phyloP scores from a whole-genome alignment of 2,329 filamentous ascomycete species.

The Aspergillus piperis region DNA sequence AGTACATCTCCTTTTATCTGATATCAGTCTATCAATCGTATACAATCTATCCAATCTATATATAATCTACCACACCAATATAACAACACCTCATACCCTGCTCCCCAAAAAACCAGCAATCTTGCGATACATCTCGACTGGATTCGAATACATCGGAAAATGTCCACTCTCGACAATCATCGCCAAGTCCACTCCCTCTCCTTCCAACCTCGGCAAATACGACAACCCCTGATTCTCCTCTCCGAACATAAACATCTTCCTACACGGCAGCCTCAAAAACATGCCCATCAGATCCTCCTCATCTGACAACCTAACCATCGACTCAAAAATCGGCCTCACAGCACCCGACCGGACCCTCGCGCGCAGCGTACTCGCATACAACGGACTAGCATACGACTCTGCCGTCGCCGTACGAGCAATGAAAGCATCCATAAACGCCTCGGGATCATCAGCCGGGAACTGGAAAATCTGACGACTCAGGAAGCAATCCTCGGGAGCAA shows the following conservation, averaged over 20 bases:
- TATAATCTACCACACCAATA: not conserved
- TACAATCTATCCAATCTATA: no score
- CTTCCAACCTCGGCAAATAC: slow-evolving; percentile 19
- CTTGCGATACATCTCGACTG: slow-evolving; percentile 27
- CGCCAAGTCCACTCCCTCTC: slow-evolving; percentile 24
- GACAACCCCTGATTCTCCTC: slow-evolving; percentile 23
- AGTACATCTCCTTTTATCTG: no score
- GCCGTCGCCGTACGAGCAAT: slow-evolving; percentile 19
- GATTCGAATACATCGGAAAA: slow-evolving; percentile 33
- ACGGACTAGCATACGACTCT: slow-evolving; percentile 14
- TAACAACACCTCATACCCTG: not conserved
- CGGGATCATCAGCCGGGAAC: slow-evolving; percentile 15
- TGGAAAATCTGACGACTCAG: slow-evolving; percentile 29
- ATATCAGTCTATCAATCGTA: no score
- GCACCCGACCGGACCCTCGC: slow-evolving; percentile 20
- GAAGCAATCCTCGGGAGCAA: slow-evolving; percentile 29
- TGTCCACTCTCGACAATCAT: slow-evolving; percentile 25
- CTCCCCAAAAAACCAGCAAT: slow-evolving; percentile 21
- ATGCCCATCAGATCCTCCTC: slow-evolving; percentile 21
- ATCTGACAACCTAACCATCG: slow-evolving; percentile 27
- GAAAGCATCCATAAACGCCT: slow-evolving; percentile 24
- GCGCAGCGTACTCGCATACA: slow-evolving; percentile 25
- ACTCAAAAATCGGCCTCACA: slow-evolving; percentile 25
- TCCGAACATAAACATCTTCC: slow-evolving; percentile 28
- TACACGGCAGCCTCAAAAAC: slow-evolving; percentile 20